Evolutionary conservation across 441 rosid species (phyloP), one percentile per base, ranked within the genome.

Genomic region (Metrosideros polymorpha): DNA sequence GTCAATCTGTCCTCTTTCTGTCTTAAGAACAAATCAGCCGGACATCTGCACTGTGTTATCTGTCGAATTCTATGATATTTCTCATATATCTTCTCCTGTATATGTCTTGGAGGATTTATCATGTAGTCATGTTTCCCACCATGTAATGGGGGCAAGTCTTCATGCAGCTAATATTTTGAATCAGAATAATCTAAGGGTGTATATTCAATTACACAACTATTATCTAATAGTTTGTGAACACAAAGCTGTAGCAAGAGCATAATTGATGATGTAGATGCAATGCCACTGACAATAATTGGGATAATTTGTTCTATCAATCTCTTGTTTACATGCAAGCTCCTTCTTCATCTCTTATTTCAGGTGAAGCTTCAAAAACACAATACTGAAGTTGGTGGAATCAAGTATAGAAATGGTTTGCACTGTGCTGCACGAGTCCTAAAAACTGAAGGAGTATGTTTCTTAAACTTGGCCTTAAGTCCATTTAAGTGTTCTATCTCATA

Each of bases 361-460:
- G 99, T 95, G 89, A 96, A 95, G 92, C 92, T 96, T 92, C 97
- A 95, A 90, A 95, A 95, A 84, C 97, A 96, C 90, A 96, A 95
- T 89, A 93, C 97, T 50, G 94, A 91, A 90, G 92, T 91, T 17
- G 95, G 89, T 84, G 99, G 98, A 82, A 85, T 96, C 82, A 93
- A 90, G 92, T 95, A 98, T 92, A 93, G 85, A 89, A 96, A 94
- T 85, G 97, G 97, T 15, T 87, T 95, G 89, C 99, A 95, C 90
- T 98, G 99, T 89, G 90, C 98, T 84, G 89, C 98, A 76, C 93
- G 96, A 90, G 93, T 95, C 84, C 91, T 98, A 61, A 91, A 91
- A 88, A 91, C 94, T 49, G 98, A 98, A 91, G 98, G 99, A 89
- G 96, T 96, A 92, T 87, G 89, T 83, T 84, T 89, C 91, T 55